phyloP scores from a whole-genome alignment of 345 rosid genomes.

The Rhizophora mangle region DNA sequence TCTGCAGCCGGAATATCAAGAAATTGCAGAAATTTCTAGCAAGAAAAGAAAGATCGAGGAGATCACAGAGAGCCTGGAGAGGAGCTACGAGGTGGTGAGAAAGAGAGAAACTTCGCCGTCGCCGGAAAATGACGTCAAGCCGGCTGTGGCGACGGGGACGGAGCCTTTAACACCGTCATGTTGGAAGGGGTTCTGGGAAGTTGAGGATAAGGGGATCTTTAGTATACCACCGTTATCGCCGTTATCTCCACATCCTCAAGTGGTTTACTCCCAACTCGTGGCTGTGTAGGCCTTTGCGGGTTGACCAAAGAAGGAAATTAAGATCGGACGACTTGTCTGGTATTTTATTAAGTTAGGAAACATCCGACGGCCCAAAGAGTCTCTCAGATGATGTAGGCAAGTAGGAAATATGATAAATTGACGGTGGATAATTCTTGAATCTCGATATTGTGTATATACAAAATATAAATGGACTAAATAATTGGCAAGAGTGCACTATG shows the following conservation, averaged over 20 bases:
- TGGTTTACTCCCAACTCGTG: slow-evolving; percentile 41
- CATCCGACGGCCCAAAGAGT: slow-evolving; percentile 10
- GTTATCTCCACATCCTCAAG: slow-evolving; percentile 55
- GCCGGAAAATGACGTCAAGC: slow-evolving; percentile 16
- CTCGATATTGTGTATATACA: background rate
- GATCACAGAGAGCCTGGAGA: slow-evolving; percentile 1
- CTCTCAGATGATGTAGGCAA: background rate
- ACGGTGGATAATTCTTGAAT: background rate
- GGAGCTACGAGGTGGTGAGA: slow-evolving; percentile 5
- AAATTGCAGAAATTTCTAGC: background rate
- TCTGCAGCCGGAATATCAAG: slow-evolving; percentile 4
- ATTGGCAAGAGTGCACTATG: background rate
- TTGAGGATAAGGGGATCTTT: slow-evolving; percentile 57
- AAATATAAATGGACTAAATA: background rate
- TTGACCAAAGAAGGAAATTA: background rate
- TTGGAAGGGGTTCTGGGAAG: slow-evolving; percentile 86
- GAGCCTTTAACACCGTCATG: slow-evolving; percentile 88
- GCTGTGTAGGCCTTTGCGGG: slow-evolving; percentile 24
- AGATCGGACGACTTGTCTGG: too few relatives aligned
- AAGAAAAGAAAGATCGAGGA: slow-evolving; percentile 41
- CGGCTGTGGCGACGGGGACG: slow-evolving; percentile 4
- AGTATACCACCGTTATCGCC: slow-evolving; percentile 84
- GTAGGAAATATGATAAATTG: background rate
- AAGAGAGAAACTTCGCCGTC: slow-evolving; percentile 14
- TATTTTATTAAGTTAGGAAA: background rate